phyloP scores from a whole-genome alignment of 441 rosid genomes.

The Metrosideros polymorpha region DNA sequence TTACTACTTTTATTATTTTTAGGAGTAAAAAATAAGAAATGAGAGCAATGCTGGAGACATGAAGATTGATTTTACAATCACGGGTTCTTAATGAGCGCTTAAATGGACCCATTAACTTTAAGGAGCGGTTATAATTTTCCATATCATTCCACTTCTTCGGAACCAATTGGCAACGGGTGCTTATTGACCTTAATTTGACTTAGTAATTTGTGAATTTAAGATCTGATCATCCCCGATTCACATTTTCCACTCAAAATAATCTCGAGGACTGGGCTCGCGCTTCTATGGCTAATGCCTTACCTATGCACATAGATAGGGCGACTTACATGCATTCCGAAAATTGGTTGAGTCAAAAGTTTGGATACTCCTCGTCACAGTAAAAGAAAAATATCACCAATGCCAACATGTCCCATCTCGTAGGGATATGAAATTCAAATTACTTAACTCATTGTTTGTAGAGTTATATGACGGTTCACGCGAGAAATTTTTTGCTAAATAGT shows the following conservation, averaged over 20 bases:
- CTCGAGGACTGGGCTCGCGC: rapidly evolving
- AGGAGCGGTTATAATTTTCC: not conserved
- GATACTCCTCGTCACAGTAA: not conserved
- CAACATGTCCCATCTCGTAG: not conserved
- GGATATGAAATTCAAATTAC: not conserved
- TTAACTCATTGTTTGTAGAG: not conserved
- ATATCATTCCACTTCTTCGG: not conserved
- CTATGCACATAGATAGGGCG: not conserved
- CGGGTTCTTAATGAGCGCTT: not conserved
- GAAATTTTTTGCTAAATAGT: not conserved
- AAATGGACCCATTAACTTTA: not conserved
- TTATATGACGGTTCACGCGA: not conserved
- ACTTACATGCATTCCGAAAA: rapidly evolving
- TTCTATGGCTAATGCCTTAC: not conserved
- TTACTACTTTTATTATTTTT: not conserved
- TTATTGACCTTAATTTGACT: not conserved
- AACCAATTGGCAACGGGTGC: not conserved
- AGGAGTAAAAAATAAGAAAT: not conserved
- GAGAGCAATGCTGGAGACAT: not conserved
- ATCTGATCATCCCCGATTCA: not conserved
- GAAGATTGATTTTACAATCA: not conserved
- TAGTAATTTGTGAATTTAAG: not conserved
- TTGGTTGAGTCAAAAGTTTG: not conserved
- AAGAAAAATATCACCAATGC: not conserved
- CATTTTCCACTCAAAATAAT: not conserved